Base-by-base conservation (phyloP, 2,329 filamentous ascomycete genomes). In the Sclerotinia subarctica region DNA sequence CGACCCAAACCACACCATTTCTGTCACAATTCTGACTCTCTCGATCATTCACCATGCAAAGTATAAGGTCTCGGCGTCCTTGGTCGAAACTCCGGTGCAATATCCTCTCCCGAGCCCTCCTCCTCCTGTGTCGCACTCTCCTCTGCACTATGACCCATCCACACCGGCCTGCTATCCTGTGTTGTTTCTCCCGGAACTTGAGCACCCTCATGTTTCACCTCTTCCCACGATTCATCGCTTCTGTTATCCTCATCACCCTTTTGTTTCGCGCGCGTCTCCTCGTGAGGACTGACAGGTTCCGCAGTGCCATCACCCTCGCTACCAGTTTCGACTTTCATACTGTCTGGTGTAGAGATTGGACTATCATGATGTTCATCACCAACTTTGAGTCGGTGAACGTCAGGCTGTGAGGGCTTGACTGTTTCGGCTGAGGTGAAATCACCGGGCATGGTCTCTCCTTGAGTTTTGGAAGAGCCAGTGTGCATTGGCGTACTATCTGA, bases 221-320 rank as follows among this genome's bases (percentile, higher is more conserved):
- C 62, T 29, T 64, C 47, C 62, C 62, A 64, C 6, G 62, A 64
- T 64, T 11, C 62, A 53, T 64, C 62, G 13, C 62, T 64, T 32
- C 11, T 5, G 7, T 42, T 29, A 19, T 54, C 62, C 19, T 64
- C 62, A 17, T 21, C 24, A 24, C 24, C 19, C 13, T 32, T 52
- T 6, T 49, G n/a, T 44, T 44, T 64, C 24, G 62, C 17, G 19
- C 19, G 49, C 6, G 35, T 5, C 13, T 21, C 59, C 17, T 51
- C 59, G 38, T 38, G 21, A 38, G 59, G 29, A 42, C 59, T 62
- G 32, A 51, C 15, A 0, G 29, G 2, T 29, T 64, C 49, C 38
- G 62, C n/a, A 2, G 35, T 21, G 8, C 62, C 49, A 44, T 53
- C 24, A 13, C 32, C 35, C 17, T 44, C 24, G 24, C 62, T 54